Evolutionary conservation across 2,329 filamentous ascomycete species (phyloP).

Genomic region (Verticillium klebahnii): DNA sequence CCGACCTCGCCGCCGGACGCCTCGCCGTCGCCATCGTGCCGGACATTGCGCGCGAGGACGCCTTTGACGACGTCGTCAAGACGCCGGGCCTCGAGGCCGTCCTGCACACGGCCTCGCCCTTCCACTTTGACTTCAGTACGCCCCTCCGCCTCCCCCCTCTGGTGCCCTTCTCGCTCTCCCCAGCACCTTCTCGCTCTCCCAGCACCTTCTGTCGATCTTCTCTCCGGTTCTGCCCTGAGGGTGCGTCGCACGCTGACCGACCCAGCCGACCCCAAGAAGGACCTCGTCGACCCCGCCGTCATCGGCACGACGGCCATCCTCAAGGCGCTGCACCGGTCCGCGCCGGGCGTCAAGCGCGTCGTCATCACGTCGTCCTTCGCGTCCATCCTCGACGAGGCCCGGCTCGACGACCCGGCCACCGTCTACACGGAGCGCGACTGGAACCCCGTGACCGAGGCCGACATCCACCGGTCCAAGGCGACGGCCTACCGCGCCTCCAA

Average conservation of each 20-base stretch:
- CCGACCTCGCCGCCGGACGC: conserved; percentile 33
- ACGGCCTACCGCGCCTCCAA: conserved; percentile 52
- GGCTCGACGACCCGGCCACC: conserved; percentile 30
- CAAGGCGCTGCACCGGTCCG: conserved; percentile 58
- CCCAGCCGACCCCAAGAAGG: conserved; percentile 41
- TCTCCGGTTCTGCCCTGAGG: not conserved
- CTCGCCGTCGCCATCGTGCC: conserved; percentile 60
- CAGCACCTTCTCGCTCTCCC: not conserved
- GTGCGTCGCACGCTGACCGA: not conserved
- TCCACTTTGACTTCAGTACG: conserved; percentile 47
- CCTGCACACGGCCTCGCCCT: conserved; percentile 57
- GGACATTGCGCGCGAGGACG: conserved; percentile 68
- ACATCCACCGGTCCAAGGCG: conserved; percentile 31
- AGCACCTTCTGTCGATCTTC: not conserved
- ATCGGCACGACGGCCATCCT: conserved; percentile 65
- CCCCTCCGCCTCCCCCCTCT: too few relatives aligned
- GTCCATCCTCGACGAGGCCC: conserved; percentile 38
- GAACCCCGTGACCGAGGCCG: conserved; percentile 47
- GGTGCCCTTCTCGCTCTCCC: not conserved
- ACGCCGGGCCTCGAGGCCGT: conserved; percentile 48
- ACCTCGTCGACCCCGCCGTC: conserved; percentile 54
- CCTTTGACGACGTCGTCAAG: conserved; percentile 63
- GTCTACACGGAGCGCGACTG: conserved; percentile 44
- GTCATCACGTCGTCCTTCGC: conserved; percentile 57
- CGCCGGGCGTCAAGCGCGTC: conserved; percentile 63